Conservation (phyloP, 2,329 filamentous ascomycete genomes). For the Fusarium nisikadoi region DNA sequence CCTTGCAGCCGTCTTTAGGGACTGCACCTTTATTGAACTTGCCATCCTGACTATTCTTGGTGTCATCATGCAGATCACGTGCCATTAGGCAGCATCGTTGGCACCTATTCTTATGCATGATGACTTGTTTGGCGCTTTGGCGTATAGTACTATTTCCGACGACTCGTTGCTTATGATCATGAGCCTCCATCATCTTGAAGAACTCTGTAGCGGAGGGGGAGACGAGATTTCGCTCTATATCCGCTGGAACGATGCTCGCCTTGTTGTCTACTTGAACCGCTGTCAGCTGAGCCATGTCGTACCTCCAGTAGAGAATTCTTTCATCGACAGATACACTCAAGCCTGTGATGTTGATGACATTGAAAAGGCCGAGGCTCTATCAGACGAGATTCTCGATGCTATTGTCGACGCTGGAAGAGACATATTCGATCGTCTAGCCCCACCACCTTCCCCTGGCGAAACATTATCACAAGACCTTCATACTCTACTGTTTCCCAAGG, state of each 20-base stretch:
- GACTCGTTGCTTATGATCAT: neutral
- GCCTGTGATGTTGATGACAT: accelerated
- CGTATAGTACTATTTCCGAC: neutral
- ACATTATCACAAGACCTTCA: neutral
- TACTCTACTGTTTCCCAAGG: neutral
- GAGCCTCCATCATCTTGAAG: neutral
- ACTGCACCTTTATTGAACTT: too few species aligned
- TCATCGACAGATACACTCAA: neutral
- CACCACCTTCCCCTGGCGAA: neutral
- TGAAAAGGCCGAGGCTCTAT: neutral
- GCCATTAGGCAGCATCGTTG: neutral
- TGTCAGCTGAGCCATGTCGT: neutral
- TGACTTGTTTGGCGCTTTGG: neutral
- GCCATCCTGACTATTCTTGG: too few species aligned
- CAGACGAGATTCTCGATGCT: neutral
- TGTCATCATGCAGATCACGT: neutral
- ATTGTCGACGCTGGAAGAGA: neutral
- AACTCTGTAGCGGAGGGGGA: neutral
- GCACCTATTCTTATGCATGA: neutral
- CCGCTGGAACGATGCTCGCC: neutral
- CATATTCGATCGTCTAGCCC: neutral
- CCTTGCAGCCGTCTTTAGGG: accelerated
- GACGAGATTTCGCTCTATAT: neutral
- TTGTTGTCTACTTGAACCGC: neutral
- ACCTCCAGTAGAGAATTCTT: neutral